These are phyloP conservation scores for Aspergillus ochraceus DNA, from an alignment of 2,329 filamentous ascomycete species.

Conservation along the genomic window DNA sequence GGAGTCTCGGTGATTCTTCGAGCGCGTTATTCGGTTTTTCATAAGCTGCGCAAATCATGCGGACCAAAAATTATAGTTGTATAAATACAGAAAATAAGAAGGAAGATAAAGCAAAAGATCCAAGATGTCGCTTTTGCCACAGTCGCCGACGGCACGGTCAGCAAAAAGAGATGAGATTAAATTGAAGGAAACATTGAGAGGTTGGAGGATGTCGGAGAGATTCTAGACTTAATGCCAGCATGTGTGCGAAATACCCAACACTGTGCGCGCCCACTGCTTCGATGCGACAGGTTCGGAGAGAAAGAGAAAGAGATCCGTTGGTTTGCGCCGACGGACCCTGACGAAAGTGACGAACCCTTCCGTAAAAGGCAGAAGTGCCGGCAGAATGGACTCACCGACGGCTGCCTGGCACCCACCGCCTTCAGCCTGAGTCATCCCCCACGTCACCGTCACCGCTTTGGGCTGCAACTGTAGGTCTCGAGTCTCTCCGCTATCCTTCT, in stretches of 20 bases:
- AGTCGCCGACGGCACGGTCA: not conserved
- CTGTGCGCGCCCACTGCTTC: not conserved
- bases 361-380: not conserved
- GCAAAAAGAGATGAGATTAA: not conserved
- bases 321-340: not conserved
- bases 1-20: not conserved
- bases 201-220: not conserved
- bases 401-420: conserved; percentile 6
- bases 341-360: not conserved
- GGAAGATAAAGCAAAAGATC: not conserved
- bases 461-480: too few species aligned
- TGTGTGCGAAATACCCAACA: not conserved
- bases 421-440: conserved; percentile 2
- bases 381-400: conserved; percentile 2
- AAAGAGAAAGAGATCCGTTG: not conserved
- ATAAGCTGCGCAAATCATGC: not conserved
- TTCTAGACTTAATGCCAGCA: not conserved
- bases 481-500: too few species aligned
- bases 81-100: not conserved
- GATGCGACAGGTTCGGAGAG: not conserved
- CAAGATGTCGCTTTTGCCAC: not conserved
- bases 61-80: not conserved
- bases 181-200: not conserved
- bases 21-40: not conserved
- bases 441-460: conserved; percentile 4